Evolutionary conservation across 352 stramenopile species (phyloP).

Genomic region (Elongisporangium anandrum): DNA sequence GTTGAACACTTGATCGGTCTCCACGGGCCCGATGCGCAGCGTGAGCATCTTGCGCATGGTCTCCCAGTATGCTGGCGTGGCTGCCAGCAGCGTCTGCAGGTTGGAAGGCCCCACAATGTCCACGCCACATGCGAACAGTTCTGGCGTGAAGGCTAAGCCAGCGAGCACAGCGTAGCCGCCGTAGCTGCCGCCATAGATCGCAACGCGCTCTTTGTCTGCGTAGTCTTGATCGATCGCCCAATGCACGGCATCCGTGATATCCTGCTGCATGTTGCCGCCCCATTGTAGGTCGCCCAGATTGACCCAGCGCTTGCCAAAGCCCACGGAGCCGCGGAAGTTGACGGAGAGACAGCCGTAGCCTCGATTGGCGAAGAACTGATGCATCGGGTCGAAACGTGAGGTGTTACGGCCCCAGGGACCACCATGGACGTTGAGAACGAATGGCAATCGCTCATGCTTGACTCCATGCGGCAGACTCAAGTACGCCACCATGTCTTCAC

Average conservation of each 20-base stretch:
- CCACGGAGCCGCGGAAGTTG: slow-evolving; percentile 69
- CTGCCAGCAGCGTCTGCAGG: slow-evolving; percentile 35
- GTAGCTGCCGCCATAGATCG: slow-evolving; percentile 68
- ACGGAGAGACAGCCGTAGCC: slow-evolving; percentile 38
- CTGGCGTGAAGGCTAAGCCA: slow-evolving; percentile 68
- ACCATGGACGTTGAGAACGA: slow-evolving; percentile 36
- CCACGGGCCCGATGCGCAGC: slow-evolving; percentile 34
- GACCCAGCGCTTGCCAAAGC: slow-evolving; percentile 71
- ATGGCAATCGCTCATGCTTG: slow-evolving; percentile 20
- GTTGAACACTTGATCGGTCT: slow-evolving; percentile 33
- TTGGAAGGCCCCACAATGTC: slow-evolving; percentile 65
- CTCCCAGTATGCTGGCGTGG: slow-evolving; percentile 37
- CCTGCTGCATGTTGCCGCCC: slow-evolving; percentile 38
- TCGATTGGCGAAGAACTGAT: slow-evolving; percentile 43
- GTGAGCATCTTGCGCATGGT: slow-evolving; percentile 34
- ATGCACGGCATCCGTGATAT: slow-evolving; percentile 46
- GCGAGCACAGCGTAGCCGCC: slow-evolving; percentile 70
- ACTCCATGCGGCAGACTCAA: slow-evolving; percentile 31
- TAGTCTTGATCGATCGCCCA: slow-evolving; percentile 57
- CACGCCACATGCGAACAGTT: slow-evolving; percentile 74
- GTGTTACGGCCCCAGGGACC: slow-evolving; percentile 31
- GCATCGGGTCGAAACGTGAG: slow-evolving; percentile 24
- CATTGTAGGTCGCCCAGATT: slow-evolving; percentile 39
- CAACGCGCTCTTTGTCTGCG: slow-evolving; percentile 34
- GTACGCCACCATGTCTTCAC: slow-evolving; percentile 40